Evolutionary conservation across 768 basidiomycete species (phyloP).

Genomic region (Suillus luteus): DNA sequence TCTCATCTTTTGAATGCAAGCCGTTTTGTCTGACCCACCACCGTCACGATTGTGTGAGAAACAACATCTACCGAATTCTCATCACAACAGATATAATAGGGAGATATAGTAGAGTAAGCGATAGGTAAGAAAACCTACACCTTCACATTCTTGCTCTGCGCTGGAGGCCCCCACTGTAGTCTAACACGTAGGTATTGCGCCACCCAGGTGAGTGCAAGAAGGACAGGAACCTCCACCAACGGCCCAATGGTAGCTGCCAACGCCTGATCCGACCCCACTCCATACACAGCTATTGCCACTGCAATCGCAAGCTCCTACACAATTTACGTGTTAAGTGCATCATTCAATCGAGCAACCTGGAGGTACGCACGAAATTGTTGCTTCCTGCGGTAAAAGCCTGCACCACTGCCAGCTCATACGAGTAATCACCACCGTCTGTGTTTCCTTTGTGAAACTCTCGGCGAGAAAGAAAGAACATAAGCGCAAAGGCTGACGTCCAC

Average conservation of each 20-base stretch:
- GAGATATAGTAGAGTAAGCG: not conserved
- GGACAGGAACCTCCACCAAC: slow-evolving; percentile 77
- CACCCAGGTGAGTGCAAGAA: slow-evolving; percentile 69
- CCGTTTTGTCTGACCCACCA: not conserved
- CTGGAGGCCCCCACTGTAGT: slow-evolving; percentile 40
- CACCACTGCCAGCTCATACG: slow-evolving; percentile 74
- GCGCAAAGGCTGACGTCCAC: slow-evolving; percentile 64
- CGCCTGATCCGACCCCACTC: slow-evolving; percentile 75
- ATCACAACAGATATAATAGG: not conserved
- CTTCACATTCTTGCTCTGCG: not conserved
- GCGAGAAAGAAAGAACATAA: slow-evolving; percentile 52
- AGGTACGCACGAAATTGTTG: slow-evolving; percentile 67
- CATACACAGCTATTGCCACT: slow-evolving; percentile 75
- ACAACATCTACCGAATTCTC: not conserved
- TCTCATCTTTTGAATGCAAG: not conserved
- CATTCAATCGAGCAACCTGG: too few species aligned
- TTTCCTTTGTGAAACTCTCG: slow-evolving; percentile 26
- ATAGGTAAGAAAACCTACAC: not conserved
- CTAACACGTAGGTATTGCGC: slow-evolving; percentile 47
- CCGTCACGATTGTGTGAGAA: not conserved
- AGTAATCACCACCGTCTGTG: slow-evolving; percentile 26
- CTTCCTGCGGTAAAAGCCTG: slow-evolving; percentile 81
- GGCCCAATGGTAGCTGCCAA: slow-evolving; percentile 81
- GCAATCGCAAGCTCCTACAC: slow-evolving; percentile 80
- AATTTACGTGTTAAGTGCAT: not conserved